Evolutionary conservation across 2,329 filamentous ascomycete species (phyloP), one percentile per base, ranked within the genome.

Genomic region (Macrophomina tecta): DNA sequence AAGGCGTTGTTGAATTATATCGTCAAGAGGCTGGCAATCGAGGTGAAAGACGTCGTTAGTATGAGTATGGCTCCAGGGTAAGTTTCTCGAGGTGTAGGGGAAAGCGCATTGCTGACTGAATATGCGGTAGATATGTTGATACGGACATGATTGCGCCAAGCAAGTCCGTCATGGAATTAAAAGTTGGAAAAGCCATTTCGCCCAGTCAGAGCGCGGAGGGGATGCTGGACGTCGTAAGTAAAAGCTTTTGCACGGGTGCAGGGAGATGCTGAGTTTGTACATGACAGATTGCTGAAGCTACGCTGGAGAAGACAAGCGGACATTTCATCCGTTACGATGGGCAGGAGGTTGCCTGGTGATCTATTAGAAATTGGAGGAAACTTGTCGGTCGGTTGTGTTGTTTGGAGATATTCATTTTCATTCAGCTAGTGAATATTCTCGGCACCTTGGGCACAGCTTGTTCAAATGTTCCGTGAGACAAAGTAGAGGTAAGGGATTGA

Each of bases 1-100:
- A 55, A 40, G 28, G 64, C 38, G 64, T 48, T 48, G 16, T 4
- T 36, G 14, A 48, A 63, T 32, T 63, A 38, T 16, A 11, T 63
- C 5, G 30, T 36, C 11, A 48, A 34, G 42, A 49, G 46, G 45
- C 30, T 63, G n/a, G 40, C 42, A 23, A 18, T 63, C 8, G 60
- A 63, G n/a, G 28, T 18, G 11, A 42, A 48, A 3, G 45, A 40
- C 7, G 32, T 63, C 2, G 18, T 36, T 16, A 32, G 4, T 12
- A 51, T 18, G n/a, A 11, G 23, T 6, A 48, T 63, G 2, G n/a
- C n/a, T 38, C 60, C 45, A 5, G 60, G 60, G 45, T 63, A 51
- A 51, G 60, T 38, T 11, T 11, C 14, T 18, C n/a, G 9, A n/a
- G 0, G 18, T 18, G 46, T 49, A 49, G 4, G 5, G 9, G 23